Evolutionary conservation across 164 flowering plant genomes (phyloP), one percentile per base, ranked within the genome.

Genomic region (Magnolia officinalis): DNA sequence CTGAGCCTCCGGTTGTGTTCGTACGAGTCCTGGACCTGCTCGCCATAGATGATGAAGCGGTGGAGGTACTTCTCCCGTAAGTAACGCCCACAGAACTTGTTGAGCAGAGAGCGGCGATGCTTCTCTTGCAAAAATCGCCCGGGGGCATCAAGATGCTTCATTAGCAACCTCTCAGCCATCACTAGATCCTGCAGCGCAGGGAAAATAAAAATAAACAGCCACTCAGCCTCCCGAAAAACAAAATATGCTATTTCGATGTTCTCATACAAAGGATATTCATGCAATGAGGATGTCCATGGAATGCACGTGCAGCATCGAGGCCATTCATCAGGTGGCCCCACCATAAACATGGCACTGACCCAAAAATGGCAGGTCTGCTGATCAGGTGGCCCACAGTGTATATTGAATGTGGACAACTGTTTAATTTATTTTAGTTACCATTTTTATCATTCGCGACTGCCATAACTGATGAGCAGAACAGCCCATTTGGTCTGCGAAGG

Each of bases 61-160:
- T 96, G 99, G 65, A 96, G 97, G 81, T 85, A 11, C 78, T 88
- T 90, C 67, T 90, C 99, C 78, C 99, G 85, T 80, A 96, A 79
- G 77, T 92, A 96, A 81, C 84, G 88, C 50, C 99, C 98, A 70
- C 99, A 96, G 78, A 88, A 94, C 81, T 96, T 96, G 90, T 96
- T 96, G 87, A 96, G 85, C 1, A 96, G 89, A 73, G 88, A 51
- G 4, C 97, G 93, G 0, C 97, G 89, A 72, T 96, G 99, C 82
- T 77, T 90, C 86, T 94, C 99, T 67, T 88, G 88, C 23, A 96
- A 71, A 97, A 97, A 96, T 76, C 75, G 84, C 69, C 99, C 99
- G 8, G 99, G 99, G 14, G 98, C 99, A 81, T 96, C 99, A 11
- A 96, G 80, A 83, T 96, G 99, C 88, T 96, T 96, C 97, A 94